Evolutionary conservation across 441 rosid genomes (phyloP), one percentile per base, ranked within the genome.

Genomic region (Aleurites moluccanus): DNA sequence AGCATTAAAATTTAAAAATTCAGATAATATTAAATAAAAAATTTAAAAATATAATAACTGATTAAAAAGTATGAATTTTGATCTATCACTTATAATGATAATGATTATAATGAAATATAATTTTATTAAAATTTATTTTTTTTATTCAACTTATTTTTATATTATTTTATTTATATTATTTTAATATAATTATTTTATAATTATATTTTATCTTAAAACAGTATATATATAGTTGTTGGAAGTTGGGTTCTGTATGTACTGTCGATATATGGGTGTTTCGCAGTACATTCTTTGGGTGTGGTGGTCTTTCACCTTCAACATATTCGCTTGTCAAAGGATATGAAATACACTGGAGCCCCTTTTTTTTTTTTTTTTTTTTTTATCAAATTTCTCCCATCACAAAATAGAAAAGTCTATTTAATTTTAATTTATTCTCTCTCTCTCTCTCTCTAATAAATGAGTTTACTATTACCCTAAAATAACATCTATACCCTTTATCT

Each of bases 261-360:
- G 70, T 76, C 64, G 74, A 57, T 69, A 69, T 49, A 67, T 10
- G 57, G 70, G 62, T 35, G 50, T 65, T 33, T 56, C 59, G 11
- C 63, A 20, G 40, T 69, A 74, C 67, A 69, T 74, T 70, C 78
- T 67, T 62, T 67, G 56, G 21, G 28, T 4, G 35, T 45, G 59
- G 67, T 57, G 75, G 72, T 40, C 76, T 73, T 77, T 80, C 80
- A 69, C 70, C 62, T 52, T 67, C 79, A 75, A 55, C 45, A 60
- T 40, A 77, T 74, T 77, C 67, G 70, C 50, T 72, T 42, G 71
- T 62, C 67, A 72, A 67, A 64, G 47, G 68, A 25, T 25, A 72
- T 15, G 21, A 60, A 69, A 74, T 52, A 18, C 68, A 25, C 30
- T 70, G 56, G 69, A 69, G 45, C 57, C 45, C 68, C 28, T 52